Base-by-base conservation (phyloP, 345 rosid genomes). In the Linum usitatissimum region DNA sequence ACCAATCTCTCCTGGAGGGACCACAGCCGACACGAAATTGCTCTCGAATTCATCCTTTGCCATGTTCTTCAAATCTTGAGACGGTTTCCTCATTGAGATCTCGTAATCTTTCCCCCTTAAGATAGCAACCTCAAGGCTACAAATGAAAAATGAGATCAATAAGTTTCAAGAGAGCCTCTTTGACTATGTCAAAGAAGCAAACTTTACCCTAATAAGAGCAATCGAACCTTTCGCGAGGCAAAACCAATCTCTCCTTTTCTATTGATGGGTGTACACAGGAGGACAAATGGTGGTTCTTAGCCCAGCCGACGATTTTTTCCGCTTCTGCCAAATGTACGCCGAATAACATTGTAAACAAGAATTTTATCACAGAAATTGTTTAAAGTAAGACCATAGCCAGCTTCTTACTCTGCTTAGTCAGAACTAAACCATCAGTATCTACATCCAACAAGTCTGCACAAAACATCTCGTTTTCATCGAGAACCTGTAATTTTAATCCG, bases 291-390 rank as follows among this genome's bases (percentile, higher is more conserved):
- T 87, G 95, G 77, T 93, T 93, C 82, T 78, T 87, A 2, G 99
- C 96, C 99, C 96, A 90, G 67, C 99, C 99, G 69, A 90, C 81
- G 66, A 90, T 78, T 73, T 87, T 93, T 77, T 87, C 97, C 69
- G 96, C 90, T 78, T 83, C 99, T 93, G 84, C 58, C 71, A 19
- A 68, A 9, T 9, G 61, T 30, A 23, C 59, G 12, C 30, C 23
- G 66, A 30, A 34, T 57, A 3, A 31, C 2, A 23, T n/a, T 15
- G 15, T 20, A 18, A 36, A 15, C 42, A 30, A 20, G 20, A 23
- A 18, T 34, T 34, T 36, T 18, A 53, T 13, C 30, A 60, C 49
- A 18, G 28, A 18, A 63, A 56, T 49, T 30, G 6, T 48, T 19
- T 18, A 31, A 61, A 67, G 17, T 20, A 67, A n/a, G 17, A 7